Evolutionary conservation across 192 early-diverging fungal genomes (phyloP).

Genomic region (Gryganskiella cystojenkinii): DNA sequence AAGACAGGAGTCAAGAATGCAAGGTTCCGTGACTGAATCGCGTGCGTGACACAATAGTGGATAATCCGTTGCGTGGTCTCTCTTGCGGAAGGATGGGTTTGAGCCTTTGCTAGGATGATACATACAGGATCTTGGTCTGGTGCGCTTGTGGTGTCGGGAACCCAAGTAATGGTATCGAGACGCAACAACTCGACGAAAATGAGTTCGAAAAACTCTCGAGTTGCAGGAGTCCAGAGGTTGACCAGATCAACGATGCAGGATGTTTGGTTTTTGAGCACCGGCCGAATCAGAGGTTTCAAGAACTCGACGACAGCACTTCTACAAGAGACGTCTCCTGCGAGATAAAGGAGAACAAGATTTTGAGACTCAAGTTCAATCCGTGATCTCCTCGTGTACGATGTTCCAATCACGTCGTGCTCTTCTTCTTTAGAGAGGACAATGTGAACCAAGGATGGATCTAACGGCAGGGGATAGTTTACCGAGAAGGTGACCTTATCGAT

Average conservation of each 20-base stretch:
- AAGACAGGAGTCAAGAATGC: slow-evolving; percentile 7
- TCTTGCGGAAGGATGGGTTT: not conserved
- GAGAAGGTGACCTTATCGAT: too few species aligned
- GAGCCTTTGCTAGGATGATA: not conserved
- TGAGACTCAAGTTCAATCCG: not conserved
- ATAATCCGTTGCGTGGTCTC: slow-evolving; percentile 8
- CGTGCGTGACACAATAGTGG: slow-evolving; percentile 16
- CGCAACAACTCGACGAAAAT: slow-evolving; percentile 3
- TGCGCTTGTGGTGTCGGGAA: not conserved
- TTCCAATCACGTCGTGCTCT: too few species aligned
- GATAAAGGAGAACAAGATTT: not conserved
- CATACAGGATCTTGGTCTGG: slow-evolving; percentile 3
- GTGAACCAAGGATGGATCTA: too few species aligned
- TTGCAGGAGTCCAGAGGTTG: not conserved
- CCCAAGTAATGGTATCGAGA: slow-evolving; percentile 9
- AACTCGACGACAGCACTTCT: slow-evolving; percentile 2
- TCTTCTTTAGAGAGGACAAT: not conserved
- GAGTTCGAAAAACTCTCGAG: not conserved
- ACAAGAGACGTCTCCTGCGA: not conserved
- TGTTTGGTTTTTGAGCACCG: not conserved
- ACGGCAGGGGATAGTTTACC: too few species aligned
- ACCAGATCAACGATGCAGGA: not conserved
- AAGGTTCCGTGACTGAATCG: not conserved
- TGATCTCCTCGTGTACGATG: not conserved
- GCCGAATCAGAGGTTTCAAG: not conserved